These are phyloP conservation scores for Luvunga scandens DNA, from an alignment of 345 rosid species.

Conservation along the genomic window DNA sequence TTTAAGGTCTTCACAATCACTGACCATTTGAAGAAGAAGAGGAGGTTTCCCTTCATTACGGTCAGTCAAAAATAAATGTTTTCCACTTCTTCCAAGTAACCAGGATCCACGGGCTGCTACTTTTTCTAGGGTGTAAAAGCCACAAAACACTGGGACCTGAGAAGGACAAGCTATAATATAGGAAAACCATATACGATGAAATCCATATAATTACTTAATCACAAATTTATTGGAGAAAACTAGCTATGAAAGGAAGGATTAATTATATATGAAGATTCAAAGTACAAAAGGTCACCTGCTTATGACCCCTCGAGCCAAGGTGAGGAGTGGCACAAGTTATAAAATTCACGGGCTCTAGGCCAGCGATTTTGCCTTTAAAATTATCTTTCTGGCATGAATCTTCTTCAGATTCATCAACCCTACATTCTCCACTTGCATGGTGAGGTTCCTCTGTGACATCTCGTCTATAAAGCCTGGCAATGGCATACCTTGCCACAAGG, in stretches of 20 bases:
- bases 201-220: background rate
- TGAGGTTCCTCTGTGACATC: conserved; percentile 29
- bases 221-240: background rate
- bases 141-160: conserved; percentile 76
- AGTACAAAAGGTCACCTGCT: conserved; percentile 50
- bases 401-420: conserved; percentile 29
- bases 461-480: conserved; percentile 64
- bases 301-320: conserved; percentile 87
- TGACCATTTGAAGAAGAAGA: conserved; percentile 74
- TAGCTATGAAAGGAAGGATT: background rate
- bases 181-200: background rate
- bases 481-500: conserved; percentile 75
- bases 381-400: conserved; percentile 33
- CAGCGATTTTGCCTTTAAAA: conserved; percentile 54
- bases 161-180: background rate
- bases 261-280: background rate
- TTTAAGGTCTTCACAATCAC: conserved; percentile 63
- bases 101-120: conserved; percentile 53
- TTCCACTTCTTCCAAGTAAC: conserved; percentile 80
- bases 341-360: conserved; percentile 76
- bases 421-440: conserved; percentile 33
- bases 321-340: conserved; percentile 87
- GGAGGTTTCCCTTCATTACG: conserved; percentile 56
- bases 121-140: conserved; percentile 60
- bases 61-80: conserved; percentile 77